Conservation (phyloP, 106 monocot genomes). For the Phalaenopsis aphrodite region DNA sequence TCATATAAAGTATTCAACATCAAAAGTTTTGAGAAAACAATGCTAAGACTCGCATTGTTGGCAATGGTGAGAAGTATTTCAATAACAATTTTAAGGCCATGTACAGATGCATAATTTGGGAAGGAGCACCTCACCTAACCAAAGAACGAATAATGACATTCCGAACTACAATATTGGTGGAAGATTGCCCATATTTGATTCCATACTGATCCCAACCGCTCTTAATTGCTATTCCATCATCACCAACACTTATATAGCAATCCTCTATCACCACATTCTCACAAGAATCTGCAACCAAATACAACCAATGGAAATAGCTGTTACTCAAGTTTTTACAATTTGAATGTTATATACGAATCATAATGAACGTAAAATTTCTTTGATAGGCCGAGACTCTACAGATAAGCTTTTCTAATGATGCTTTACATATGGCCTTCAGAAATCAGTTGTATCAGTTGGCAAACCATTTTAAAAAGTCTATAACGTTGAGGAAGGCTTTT, state of each 20-base stretch:
- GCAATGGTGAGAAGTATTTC: not conserved
- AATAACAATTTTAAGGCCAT: not conserved
- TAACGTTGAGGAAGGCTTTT: not conserved
- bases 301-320: not conserved
- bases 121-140: conserved; percentile 40
- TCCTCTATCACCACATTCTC: conserved; percentile 65
- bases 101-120: not conserved
- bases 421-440: not conserved
- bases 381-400: not conserved
- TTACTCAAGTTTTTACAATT: not conserved
- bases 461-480: too few relatives aligned
- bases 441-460: not conserved
- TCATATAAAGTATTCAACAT: not conserved
- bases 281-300: conserved; percentile 55
- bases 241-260: conserved; percentile 64
- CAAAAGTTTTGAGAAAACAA: not conserved
- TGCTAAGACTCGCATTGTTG: not conserved
- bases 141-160: conserved; percentile 48
- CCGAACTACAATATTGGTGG: conserved; percentile 53
- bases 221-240: conserved; percentile 79
- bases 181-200: conserved; percentile 55
- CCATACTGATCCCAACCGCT: conserved; percentile 86
- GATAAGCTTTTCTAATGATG: not conserved
- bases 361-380: not conserved
- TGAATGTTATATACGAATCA: not conserved